Percentiles rank a stretch among this genome's conserved stretches.
phyloP scores from a whole-genome alignment of 371 early-diverging fungal species.

The Lichtheimia ramosa region DNA sequence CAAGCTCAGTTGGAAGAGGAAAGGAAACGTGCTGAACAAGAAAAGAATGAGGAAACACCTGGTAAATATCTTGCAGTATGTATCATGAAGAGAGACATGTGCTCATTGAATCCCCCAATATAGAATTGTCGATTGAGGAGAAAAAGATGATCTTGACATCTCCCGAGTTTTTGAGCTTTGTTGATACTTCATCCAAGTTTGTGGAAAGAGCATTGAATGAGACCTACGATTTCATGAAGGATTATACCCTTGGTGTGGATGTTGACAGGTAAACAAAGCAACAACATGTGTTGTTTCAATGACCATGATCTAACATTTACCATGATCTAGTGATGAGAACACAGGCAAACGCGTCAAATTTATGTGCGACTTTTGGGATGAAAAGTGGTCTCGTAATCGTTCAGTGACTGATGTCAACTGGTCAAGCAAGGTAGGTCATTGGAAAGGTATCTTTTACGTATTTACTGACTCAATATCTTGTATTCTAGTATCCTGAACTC shows the following conservation, averaged over 20 bases:
- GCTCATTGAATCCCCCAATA: no score
- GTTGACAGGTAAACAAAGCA: constrained; percentile 49
- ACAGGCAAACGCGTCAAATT: constrained; percentile 74
- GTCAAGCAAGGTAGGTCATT: constrained; percentile 75
- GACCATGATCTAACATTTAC: background rate
- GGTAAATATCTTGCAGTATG: constrained; percentile 20
- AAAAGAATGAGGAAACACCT: constrained; percentile 44
- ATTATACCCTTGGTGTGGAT: constrained; percentile 83
- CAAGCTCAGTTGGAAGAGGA: constrained; percentile 64
- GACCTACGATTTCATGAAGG: constrained; percentile 88
- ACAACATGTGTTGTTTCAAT: background rate
- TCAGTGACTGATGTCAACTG: constrained; percentile 90
- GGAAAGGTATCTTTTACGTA: background rate
- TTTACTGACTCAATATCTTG: background rate
- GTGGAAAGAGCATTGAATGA: constrained; percentile 91
- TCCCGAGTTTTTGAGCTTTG: constrained; percentile 79
- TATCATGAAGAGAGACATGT: no score
- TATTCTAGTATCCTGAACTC: constrained; percentile 78
- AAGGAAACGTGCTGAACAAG: constrained; percentile 51
- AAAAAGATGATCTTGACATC: constrained; percentile 69
- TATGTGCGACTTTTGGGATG: constrained; percentile 75
- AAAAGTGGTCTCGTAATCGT: constrained; percentile 79
- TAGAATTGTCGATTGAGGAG: constrained; percentile 86
- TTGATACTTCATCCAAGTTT: constrained; percentile 84
- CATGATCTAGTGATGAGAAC: constrained; percentile 53